Evolutionary conservation across 441 rosid genomes (phyloP), one percentile per base, ranked within the genome.

Genomic region (Adansonia grandidieri): DNA sequence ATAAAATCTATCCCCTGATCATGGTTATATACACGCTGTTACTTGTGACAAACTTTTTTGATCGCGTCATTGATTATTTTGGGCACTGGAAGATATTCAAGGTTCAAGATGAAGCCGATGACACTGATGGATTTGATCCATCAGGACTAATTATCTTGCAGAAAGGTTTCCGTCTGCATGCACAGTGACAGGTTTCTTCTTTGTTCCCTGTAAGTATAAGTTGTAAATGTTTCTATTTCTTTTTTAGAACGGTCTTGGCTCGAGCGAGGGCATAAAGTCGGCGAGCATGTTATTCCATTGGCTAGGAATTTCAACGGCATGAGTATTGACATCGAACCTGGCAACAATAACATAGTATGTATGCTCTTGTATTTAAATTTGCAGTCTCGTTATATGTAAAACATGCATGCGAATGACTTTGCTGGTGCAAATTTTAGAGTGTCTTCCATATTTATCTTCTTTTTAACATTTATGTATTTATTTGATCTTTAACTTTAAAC

Each of bases 1-100:
- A 93, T 85, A 88, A 84, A 85, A 93, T 93, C 67, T 93, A 93
- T 84, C 97, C 97, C 37, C 96, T 93, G 68, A 85, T 93, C 72
- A 93, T 93, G 95, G 97, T 93, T 87, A 76, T 88, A 44, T 93
- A 90, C 77, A 93, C 96, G 50, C 71, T 91, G 42, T 75, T 93
- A 84, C 91, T 91, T 40, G 93, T 89, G 47, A 89, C 93, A 87
- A 93, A 91, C 82, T 91, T 91, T 81, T 91, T 90, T 68, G 89
- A 89, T 76, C 92, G 89, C 19, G 80, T 93, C 74, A 88, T 93
- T 61, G 80, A 85, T 80, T 93, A 90, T 81, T 84, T 93, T 67
- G 97, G 95, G 71, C 86, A 86, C 86, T 93, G 95, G 96, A 91
- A 84, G 84, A 85, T 88, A 81, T 89, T 89, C 81, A 84, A 82